A percentile compares a stretch with the other conserved stretches of the same genome.
Evolutionary conservation across 192 early-diverging fungal genomes (phyloP).

Genomic region (Gaertneriomyces sp.): DNA sequence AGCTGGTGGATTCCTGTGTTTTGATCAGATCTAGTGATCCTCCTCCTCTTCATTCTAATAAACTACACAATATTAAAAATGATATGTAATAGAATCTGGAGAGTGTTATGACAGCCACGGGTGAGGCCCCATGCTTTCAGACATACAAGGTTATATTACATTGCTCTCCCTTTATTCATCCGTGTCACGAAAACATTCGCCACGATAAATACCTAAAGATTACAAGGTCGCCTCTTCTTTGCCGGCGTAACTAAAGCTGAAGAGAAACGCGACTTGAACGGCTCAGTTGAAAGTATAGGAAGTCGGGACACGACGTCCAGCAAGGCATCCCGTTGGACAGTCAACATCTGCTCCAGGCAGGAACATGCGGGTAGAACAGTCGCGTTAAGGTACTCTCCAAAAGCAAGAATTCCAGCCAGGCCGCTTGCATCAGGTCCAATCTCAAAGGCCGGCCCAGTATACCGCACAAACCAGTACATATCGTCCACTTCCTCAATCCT

Average conservation of each 20-base stretch:
- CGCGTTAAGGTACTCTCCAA: background rate
- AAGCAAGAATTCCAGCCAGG: conserved; percentile 1
- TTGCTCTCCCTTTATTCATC: no score
- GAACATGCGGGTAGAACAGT: conserved; percentile 2
- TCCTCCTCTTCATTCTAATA: no score
- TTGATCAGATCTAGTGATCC: no score
- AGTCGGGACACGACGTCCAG: background rate
- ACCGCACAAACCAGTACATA: conserved; percentile 2
- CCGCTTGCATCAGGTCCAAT: background rate
- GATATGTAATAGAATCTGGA: no score
- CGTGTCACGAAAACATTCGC: no score
- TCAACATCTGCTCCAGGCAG: background rate
- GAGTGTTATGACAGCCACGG: no score
- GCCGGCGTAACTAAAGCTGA: background rate
- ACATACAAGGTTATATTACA: no score
- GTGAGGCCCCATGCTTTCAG: no score
- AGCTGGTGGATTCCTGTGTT: no score
- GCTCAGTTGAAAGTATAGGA: background rate
- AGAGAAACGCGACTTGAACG: background rate
- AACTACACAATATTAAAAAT: no score
- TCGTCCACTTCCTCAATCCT: background rate
- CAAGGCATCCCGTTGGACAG: background rate
- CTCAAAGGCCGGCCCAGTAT: background rate
- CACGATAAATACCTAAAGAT: no score
- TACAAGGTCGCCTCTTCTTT: no score